These are phyloP conservation scores for Xylariales sp. DNA, from an alignment of 2,329 filamentous ascomycete species.

Conservation along the genomic window DNA sequence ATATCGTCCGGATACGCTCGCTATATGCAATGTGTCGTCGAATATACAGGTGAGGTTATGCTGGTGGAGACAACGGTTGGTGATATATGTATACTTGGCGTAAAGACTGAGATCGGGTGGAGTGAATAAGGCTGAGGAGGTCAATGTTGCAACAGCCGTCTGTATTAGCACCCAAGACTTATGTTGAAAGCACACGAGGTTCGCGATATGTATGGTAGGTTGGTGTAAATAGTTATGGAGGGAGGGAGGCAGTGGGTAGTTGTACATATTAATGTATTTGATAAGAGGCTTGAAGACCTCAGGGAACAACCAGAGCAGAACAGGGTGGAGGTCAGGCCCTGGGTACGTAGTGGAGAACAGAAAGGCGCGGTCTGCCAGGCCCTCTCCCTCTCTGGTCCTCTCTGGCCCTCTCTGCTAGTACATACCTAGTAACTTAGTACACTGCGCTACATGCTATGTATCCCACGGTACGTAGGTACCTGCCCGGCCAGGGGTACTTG, in stretches of 20 bases:
- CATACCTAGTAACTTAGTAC: neutral
- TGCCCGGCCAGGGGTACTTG: neutral
- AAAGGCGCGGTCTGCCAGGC: constrained; percentile 48
- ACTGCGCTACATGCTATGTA: constrained; percentile 15
- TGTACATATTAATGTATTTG: constrained; percentile 52
- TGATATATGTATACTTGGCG: constrained; percentile 38
- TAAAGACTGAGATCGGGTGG: constrained; percentile 22
- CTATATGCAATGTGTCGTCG: constrained; percentile 7
- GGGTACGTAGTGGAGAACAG: constrained; percentile 41
- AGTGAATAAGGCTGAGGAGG: constrained; percentile 38
- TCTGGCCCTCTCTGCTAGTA: neutral
- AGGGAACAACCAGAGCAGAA: constrained; percentile 21
- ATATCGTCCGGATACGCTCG: constrained; percentile 5
- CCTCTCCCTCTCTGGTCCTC: constrained; percentile 10
- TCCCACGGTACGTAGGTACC: constrained; percentile 29
- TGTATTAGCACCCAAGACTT: constrained; percentile 38
- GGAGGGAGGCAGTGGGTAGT: constrained; percentile 47
- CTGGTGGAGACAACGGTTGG: constrained; percentile 12
- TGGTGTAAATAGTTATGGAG: constrained; percentile 34
- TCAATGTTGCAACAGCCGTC: constrained; percentile 41
- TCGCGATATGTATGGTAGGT: constrained; percentile 44
- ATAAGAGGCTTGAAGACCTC: constrained; percentile 44
- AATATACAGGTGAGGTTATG: constrained; percentile 14
- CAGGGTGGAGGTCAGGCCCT: constrained; percentile 41
- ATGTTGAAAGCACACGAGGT: constrained; percentile 41